Percentiles rank a stretch among this genome's conserved stretches.
These are phyloP conservation scores for Hymenotorrendiella dingleyae DNA, from an alignment of 2,329 filamentous ascomycete species.

Conservation along the genomic window DNA sequence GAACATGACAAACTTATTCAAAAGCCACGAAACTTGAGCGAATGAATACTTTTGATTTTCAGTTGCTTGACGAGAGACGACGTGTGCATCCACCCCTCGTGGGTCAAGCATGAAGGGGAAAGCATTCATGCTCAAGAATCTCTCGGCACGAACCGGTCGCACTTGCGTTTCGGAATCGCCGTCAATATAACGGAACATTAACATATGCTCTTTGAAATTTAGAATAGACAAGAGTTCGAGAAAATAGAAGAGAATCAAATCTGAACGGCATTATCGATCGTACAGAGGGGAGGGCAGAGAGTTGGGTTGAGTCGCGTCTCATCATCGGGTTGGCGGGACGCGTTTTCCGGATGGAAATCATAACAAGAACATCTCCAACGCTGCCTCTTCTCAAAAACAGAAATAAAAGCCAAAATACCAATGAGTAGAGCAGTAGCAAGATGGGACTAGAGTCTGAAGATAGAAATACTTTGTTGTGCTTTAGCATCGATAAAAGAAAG, in stretches of 20 bases:
- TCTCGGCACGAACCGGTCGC: no score
- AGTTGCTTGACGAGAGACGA: no score
- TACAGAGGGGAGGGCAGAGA: not conserved
- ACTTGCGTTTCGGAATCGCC: slow-evolving; percentile 9
- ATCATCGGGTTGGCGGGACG: not conserved
- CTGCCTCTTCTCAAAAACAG: no score
- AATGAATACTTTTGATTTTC: no score
- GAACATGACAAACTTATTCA: no score
- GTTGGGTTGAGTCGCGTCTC: no score
- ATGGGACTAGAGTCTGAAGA: not conserved
- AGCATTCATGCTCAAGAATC: no score
- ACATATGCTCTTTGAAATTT: not conserved
- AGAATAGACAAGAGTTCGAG: not conserved
- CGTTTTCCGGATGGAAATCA: not conserved
- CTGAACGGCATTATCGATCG: not conserved
- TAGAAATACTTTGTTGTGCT: not conserved
- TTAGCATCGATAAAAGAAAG: not conserved
- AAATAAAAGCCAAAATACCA: not conserved
- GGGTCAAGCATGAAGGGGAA: no score
- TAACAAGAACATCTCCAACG: not conserved
- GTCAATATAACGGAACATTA: not conserved
- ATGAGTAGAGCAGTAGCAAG: not conserved
- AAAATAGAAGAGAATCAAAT: not conserved
- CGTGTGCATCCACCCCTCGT: no score
- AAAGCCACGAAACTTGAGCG: no score